Base-by-base conservation (phyloP, 805 yeast species). In the Diddensiella caesifluorescens region DNA sequence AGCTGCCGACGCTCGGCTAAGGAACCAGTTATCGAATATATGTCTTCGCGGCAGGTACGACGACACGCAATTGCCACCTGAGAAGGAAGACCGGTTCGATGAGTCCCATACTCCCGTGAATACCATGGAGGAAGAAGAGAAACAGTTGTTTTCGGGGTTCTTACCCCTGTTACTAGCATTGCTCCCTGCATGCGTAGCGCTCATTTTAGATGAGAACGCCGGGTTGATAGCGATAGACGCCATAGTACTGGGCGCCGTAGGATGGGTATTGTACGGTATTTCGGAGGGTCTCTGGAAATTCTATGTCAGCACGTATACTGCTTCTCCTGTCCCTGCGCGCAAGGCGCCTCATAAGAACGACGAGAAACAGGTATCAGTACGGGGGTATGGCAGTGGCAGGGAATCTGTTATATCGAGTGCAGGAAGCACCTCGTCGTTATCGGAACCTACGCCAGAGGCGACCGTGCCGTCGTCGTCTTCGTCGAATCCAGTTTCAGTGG, bases 211-310 rank as follows among this genome's bases (percentile, higher is more conserved):
- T 9, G 54, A 50, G 22, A 18, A 37, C 5, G 52, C 48, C 4
- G 54, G 56, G 4, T 31, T 40, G 3, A 34, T 53, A 5, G 46
- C 48, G 16, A 42, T 52, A 12, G 57, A 53, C 36, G 38, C 35
- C 21, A 41, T 53, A 27, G 39, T 51, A 3, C 42, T 53, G 18
- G 20, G 37, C 12, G 54, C 47, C 5, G 44, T 52, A 10, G 55
- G 49, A 12, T 53, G 54, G 51, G 36, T 50, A 4, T 21, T 53
- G n/a, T 52, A 49, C 47, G 32, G 39, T 2, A 28, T 53, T 16
- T 44, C 52, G n/a, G 56, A 52, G 20, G 39, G 46, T 19, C 25
- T 50, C 25, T 53, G 56, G 57, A 35, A 38, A 16, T 35, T 48
- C n/a, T 52, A 50, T 39, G 35, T 44, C 34, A 44, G 12, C 22